phyloP scores from a whole-genome alignment of 805 yeast genomes.

The Debaryomyces tyrocola region DNA sequence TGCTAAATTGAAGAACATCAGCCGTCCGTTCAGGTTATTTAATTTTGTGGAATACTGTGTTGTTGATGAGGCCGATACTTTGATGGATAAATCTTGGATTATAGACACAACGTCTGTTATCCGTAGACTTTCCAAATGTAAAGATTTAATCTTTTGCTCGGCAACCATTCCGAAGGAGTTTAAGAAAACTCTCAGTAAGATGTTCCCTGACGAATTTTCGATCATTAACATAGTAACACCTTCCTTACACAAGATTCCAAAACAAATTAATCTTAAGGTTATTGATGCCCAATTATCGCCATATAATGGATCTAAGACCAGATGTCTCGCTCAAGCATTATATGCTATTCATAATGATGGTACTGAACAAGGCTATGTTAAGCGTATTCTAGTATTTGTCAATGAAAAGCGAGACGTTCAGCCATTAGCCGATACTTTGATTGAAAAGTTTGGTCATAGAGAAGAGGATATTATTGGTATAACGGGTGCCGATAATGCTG shows the following conservation, averaged over 20 bases:
- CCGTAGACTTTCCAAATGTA: slow-evolving; percentile 49
- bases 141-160: slow-evolving; percentile 73
- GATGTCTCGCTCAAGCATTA: slow-evolving; percentile 84
- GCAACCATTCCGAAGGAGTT: slow-evolving; percentile 88
- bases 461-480: slow-evolving; percentile 57
- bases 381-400: slow-evolving; percentile 82
- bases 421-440: slow-evolving; percentile 56
- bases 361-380: slow-evolving; percentile 71
- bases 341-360: slow-evolving; percentile 85
- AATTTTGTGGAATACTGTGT: slow-evolving; percentile 58
- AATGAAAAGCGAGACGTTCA: slow-evolving; percentile 68
- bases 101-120: slow-evolving; percentile 61
- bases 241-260: slow-evolving; percentile 80
- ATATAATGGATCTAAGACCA: slow-evolving; percentile 76
- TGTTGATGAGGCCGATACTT: slow-evolving; percentile 92
- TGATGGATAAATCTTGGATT: slow-evolving; percentile 79
- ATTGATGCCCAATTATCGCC: slow-evolving; percentile 79
- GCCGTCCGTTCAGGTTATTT: slow-evolving; percentile 37
- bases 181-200: slow-evolving; percentile 54
- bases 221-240: slow-evolving; percentile 70
- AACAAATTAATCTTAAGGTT: slow-evolving; percentile 65
- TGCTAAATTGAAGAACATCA: slow-evolving; percentile 27
- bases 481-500: slow-evolving; percentile 62
- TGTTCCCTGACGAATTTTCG: slow-evolving; percentile 61
- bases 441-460: slow-evolving; percentile 34